These are phyloP conservation scores for Erodium maritimum DNA, from an alignment of 345 rosid genomes.

Conservation along the genomic window DNA sequence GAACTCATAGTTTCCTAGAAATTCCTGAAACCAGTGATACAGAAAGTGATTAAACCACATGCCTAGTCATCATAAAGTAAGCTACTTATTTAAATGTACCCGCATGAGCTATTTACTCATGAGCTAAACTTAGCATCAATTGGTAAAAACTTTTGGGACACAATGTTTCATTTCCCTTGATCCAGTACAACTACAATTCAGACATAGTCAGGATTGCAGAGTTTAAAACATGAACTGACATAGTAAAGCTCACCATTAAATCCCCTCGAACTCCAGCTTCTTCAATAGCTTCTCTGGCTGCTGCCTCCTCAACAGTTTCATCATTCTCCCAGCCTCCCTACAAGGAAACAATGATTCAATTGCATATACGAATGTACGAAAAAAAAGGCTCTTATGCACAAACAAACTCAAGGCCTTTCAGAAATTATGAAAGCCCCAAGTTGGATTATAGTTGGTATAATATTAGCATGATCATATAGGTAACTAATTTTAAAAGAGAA, in stretches of 20 bases:
- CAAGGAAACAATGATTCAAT: slow-evolving; percentile 1
- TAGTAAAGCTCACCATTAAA: slow-evolving; percentile 31
- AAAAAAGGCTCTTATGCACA: not conserved
- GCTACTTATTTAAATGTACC: not conserved
- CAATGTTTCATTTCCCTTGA: no score
- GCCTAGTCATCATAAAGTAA: no score
- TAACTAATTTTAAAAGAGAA: not conserved
- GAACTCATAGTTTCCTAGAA: slow-evolving; percentile 60
- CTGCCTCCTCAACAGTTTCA: slow-evolving; percentile 69
- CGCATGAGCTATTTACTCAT: no score
- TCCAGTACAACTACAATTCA: no score
- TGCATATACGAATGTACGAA: not conserved
- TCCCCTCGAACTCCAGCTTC: slow-evolving; percentile 81
- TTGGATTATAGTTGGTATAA: not conserved
- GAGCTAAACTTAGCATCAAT: no score
- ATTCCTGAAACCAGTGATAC: slow-evolving; percentile 32
- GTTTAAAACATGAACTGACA: not conserved
- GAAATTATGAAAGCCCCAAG: not conserved
- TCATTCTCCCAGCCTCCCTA: slow-evolving; percentile 84
- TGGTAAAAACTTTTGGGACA: no score
- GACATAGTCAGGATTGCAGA: not conserved
- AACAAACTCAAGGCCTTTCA: not conserved
- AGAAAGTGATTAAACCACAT: not conserved
- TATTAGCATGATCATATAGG: not conserved
- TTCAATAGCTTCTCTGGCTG: slow-evolving; percentile 66